These are phyloP conservation scores for Russula griseocarnosa DNA, from an alignment of 768 basidiomycete genomes.

Conservation along the genomic window DNA sequence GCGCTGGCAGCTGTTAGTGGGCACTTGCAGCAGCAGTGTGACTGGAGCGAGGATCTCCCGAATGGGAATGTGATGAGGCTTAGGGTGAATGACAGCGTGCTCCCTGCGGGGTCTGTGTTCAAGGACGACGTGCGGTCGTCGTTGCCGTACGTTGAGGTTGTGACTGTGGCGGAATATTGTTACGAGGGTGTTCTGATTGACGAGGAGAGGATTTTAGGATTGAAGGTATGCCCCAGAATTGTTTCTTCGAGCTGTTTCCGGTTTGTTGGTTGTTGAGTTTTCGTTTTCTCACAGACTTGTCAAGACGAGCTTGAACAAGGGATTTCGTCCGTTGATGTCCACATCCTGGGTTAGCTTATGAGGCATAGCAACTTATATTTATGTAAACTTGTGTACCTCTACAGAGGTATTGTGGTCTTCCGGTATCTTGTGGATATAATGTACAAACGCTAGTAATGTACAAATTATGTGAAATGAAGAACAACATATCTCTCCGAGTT, in stretches of 20 bases:
- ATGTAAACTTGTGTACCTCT: neutral
- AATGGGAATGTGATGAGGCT: too few species aligned
- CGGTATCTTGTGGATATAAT: neutral
- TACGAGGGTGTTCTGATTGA: too few species aligned
- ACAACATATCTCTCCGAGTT: neutral
- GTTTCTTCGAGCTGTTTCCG: neutral
- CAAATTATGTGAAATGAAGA: neutral
- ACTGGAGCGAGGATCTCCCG: slow-evolving; percentile 12
- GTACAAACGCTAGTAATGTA: too few species aligned
- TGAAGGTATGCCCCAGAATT: slow-evolving; percentile 27
- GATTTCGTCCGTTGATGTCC: slow-evolving; percentile 20
- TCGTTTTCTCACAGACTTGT: slow-evolving; percentile 6
- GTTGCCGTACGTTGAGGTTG: too few species aligned
- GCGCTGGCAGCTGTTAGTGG: slow-evolving; percentile 5
- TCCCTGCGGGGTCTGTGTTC: too few species aligned
- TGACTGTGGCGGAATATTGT: too few species aligned
- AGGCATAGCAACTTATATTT: neutral
- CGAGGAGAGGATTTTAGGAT: slow-evolving; percentile 33
- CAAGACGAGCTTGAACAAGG: slow-evolving; percentile 16
- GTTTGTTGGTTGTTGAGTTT: neutral
- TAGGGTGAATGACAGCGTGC: too few species aligned
- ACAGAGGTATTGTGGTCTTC: neutral
- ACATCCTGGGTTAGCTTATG: slow-evolving; percentile 16
- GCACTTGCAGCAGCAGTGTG: neutral
- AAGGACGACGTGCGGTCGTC: too few species aligned